Evolutionary conservation across 768 basidiomycete genomes (phyloP), one percentile per base, ranked within the genome.

Genomic region (Macrolepiota dolichaula): DNA sequence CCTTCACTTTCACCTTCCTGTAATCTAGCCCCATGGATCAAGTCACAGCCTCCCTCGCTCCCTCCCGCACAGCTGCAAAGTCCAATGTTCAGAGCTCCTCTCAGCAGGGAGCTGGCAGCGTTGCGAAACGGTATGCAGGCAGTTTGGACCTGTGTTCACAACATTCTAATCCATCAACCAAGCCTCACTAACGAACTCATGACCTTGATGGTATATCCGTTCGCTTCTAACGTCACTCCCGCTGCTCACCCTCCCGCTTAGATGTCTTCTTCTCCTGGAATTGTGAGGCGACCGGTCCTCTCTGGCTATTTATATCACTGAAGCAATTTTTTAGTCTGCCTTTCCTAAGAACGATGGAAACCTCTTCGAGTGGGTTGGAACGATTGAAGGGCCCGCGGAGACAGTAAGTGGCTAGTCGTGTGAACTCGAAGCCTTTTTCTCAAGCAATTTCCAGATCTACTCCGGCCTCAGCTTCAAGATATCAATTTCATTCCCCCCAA

Each of bases 241-340:
- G 42, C 47, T 50, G 62, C 53, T 68, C 40, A 66, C n/a, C 53
- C 56, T n/a, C 55, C 29, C 40, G 13, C 65, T 32, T 62, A 94
- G 92, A 93, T 93, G 91, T 89, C 91, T 60, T 85, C 89, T 46
- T 90, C 91, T n/a, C 88, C 91, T 50, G 92, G 91, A 61, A 92
- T 93, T 66, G 92, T 94, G 61, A 69, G 89, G 79, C 29, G 37
- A 29, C 57, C 42, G 29, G 27, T 9, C 44, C 35, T n/a, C 32
- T 25, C 35, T 57, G 60, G 36, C 37, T 52, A 59, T 38, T 47
- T 62, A n/a, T 60, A 44, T 55, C 54, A 42, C 55, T 62, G 29
- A 66, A 62, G 22, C 24, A 55, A n/a, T 27, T 15, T 15, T 22
- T 15, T 66, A 94, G 92, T 93, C 93, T 51, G 94, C 94, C 6